Conservation (phyloP, 257 asterid genomes). For the Ballota nigra region DNA sequence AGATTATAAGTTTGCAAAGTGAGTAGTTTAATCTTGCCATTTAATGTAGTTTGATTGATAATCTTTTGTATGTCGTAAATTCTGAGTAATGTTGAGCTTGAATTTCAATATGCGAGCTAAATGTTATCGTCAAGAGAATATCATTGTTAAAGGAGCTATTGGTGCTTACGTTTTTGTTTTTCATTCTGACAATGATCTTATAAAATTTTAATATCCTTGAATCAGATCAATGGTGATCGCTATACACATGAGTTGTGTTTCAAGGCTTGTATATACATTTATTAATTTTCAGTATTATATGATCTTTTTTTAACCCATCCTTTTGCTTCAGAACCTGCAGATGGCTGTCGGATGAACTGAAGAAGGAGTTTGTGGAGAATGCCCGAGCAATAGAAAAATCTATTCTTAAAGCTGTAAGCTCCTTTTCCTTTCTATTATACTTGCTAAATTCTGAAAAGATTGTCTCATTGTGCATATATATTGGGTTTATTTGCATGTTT, state of each 20-base stretch:
- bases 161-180: slow-evolving; percentile 11
- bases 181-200: neutral
- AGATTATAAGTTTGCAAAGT: slow-evolving; percentile 65
- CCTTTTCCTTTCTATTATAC: slow-evolving; percentile 23
- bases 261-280: slow-evolving; percentile 7
- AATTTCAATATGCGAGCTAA: neutral
- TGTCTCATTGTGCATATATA: slow-evolving; percentile 1
- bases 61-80: slow-evolving; percentile 6
- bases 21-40: slow-evolving; percentile 24
- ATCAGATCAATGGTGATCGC: neutral
- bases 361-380: slow-evolving; percentile 55
- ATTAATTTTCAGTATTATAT: neutral
- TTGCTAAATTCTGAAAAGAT: slow-evolving; percentile 2
- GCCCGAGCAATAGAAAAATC: slow-evolving; percentile 62
- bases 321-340: slow-evolving; percentile 60
- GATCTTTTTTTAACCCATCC: slow-evolving; percentile 15
- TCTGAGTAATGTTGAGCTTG: neutral
- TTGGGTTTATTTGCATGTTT: neutral
- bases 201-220: neutral
- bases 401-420: slow-evolving; percentile 70
- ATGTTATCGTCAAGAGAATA: neutral
- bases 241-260: slow-evolving; percentile 4
- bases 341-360: slow-evolving; percentile 66
- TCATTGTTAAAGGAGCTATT: slow-evolving; percentile 2
- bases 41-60: neutral